Base-by-base conservation (phyloP, 2,329 filamentous ascomycete species). In the Drechslerella dactyloides region DNA sequence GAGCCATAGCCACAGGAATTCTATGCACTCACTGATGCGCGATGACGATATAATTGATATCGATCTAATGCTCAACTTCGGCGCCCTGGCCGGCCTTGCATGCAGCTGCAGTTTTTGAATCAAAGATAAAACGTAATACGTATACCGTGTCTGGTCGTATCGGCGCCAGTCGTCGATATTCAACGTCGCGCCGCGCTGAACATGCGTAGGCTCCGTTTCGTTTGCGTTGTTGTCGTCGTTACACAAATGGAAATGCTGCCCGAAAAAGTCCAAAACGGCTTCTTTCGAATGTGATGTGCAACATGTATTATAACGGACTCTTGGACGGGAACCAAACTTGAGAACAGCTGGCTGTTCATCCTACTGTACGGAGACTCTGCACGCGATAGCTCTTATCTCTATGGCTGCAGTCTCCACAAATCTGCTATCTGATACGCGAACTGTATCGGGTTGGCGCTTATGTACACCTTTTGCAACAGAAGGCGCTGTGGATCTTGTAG, bases 371-470 rank as follows among this genome's bases (percentile, higher is more conserved):
- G 44, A 48, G 6, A 2, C 5, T 21, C 19, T 21, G n/a, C 2
- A 19, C 44, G 21, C 19, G 8, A 23, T 23, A 19, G 15, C 44
- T 23, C n/a, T n/a, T 21, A 48, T 48, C 19, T 19, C 11, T 48
- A n/a, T 48, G n/a, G 44, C 5, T 17, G 44, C 19, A 17, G 19
- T 48, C 17, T 48, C 44, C 44, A 48, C 44, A 48, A 48, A 48
- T 48, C 44, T 23, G 17, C 44, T 27, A 21, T 30, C 56, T 69
- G 64, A 61, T 57, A 69, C 64, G 3, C 7, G 30, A n/a, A 46
- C 55, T 46, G 64, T 69, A 42, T 69, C 64, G 46, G 11, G 35
- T 59, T 63, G 59, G 58, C 65, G 65, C 65, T 58, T 63, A 59
- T 59, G 27, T 46, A 35, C 46, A 54, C 11, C n/a, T 13, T 17